Base-by-base conservation (phyloP, 169 alveolate genomes). In the Eimeria falciformis region DNA sequence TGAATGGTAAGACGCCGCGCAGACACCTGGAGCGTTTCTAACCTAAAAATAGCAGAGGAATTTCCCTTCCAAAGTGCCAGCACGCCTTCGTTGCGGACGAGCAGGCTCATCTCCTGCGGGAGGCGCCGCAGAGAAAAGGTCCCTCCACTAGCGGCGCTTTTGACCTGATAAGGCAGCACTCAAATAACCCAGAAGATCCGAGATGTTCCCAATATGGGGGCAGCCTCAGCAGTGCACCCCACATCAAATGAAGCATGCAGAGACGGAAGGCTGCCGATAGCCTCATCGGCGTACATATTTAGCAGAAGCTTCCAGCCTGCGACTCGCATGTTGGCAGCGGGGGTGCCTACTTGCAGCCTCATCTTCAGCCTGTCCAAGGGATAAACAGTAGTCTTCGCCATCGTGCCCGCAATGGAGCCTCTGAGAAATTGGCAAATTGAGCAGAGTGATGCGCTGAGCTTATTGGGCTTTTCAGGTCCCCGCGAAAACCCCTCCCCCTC, bases 1-100 rank as follows among this genome's bases (percentile, higher is more conserved):
- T 93, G 93, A 90, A 95, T 97, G 43, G 97, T 55, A 68, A 92
- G 93, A 79, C 95, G 71, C 46, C 97, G 95, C 33, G 91, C 93
- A 27, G 95, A 73, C 83, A 95, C 97, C 14, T 97, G 93, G 50
- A 3, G 53, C 93, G 79, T 82, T 96, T 95, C 98, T 97, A 96
- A 43, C 94, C 93, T 68, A 94, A 96, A 81, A 93, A 95, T 88
- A 79, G 85, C 78, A 91, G 47, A 37, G 21, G 29, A 3, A 40
- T 69, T 69, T 25, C 81, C 81, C 27, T 69, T 69, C 81, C 81
- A 69, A 5, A 69, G 81, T 7, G 81, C 23, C 23, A 25, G n/a
- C 23, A 69, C 23, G 0, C 81, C 81, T 37, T 27, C 81, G 33
- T 21, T 69, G 11, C 50, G 81, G 18, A 69, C 23, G n/a, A 69